A percentile compares a stretch with the other conserved stretches of the same genome.
Evolutionary conservation across 2,329 filamentous ascomycete genomes (phyloP).

Genomic region (Phoma sp.): DNA sequence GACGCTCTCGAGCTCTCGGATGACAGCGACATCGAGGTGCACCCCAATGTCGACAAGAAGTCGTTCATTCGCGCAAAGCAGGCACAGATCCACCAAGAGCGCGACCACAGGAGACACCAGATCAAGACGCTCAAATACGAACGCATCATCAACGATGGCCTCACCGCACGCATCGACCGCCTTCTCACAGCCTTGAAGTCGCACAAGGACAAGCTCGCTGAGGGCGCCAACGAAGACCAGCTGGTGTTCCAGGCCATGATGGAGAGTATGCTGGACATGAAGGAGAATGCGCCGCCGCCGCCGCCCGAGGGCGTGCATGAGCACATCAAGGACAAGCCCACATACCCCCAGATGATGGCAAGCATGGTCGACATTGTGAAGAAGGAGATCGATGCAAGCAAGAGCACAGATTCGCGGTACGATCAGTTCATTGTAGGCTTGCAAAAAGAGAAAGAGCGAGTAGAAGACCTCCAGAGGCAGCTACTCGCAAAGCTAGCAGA

Average conservation of each 20-base stretch:
- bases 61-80: constrained; percentile 99
- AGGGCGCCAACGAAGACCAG: constrained; percentile 67
- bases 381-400: constrained; percentile 76
- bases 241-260: constrained; percentile 89
- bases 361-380: constrained; percentile 94
- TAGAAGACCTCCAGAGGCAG: constrained; percentile 78
- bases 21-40: constrained; percentile 97
- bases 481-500: constrained; percentile 76
- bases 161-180: constrained; percentile 81
- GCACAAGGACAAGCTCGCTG: constrained; percentile 64
- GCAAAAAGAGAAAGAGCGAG: constrained; percentile 76
- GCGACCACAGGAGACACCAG: constrained; percentile 82
- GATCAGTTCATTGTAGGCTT: constrained; percentile 81
- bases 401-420: constrained; percentile 71
- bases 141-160: constrained; percentile 88
- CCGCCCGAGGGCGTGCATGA: constrained; percentile 81
- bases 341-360: constrained; percentile 98
- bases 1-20: constrained; percentile 96
- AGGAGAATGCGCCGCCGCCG: constrained; percentile 69
- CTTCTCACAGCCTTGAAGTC: constrained; percentile 78
- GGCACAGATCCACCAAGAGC: constrained; percentile 92
- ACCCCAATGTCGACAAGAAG: constrained; percentile 97
- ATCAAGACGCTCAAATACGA: constrained; percentile 94
- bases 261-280: constrained; percentile 71
- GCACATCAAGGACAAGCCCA: constrained; percentile 76